Conservation (phyloP, 805 yeast species). For the Teunomyces panamensis region DNA sequence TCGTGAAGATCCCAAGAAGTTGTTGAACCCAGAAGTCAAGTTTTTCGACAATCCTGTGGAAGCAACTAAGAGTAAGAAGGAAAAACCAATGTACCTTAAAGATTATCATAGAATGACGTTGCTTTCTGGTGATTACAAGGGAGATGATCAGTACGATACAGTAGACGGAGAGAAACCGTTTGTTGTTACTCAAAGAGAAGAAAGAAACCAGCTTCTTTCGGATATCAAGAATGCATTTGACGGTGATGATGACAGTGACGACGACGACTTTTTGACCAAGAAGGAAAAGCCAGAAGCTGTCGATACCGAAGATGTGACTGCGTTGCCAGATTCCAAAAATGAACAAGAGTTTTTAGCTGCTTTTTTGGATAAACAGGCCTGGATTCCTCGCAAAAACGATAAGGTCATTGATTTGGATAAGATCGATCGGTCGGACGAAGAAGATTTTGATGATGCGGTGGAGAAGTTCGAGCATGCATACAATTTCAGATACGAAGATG, state of each 20-base stretch:
- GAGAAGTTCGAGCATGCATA: slow-evolving; percentile 90
- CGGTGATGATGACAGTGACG: slow-evolving; percentile 39
- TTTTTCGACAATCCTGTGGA: slow-evolving; percentile 69
- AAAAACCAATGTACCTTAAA: slow-evolving; percentile 80
- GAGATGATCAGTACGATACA: slow-evolving; percentile 52
- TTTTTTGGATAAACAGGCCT: slow-evolving; percentile 74
- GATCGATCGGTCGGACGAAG: slow-evolving; percentile 60
- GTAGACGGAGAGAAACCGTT: slow-evolving; percentile 64
- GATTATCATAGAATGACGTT: slow-evolving; percentile 89
- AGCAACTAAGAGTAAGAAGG: slow-evolving; percentile 25
- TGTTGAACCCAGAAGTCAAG: slow-evolving; percentile 64
- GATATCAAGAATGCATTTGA: slow-evolving; percentile 72
- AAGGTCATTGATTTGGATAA: slow-evolving; percentile 51
- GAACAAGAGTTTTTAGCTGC: slow-evolving; percentile 70
- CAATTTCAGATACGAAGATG: slow-evolving; percentile 93
- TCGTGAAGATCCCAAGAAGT: slow-evolving; percentile 58
- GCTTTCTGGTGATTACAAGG: slow-evolving; percentile 60
- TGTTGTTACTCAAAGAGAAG: slow-evolving; percentile 71
- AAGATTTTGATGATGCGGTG: slow-evolving; percentile 87
- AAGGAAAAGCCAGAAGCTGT: slow-evolving; percentile 34
- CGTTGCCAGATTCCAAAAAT: slow-evolving; percentile 62
- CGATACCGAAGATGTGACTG: slow-evolving; percentile 22
- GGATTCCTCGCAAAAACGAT: slow-evolving; percentile 78
- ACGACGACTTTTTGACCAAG: slow-evolving; percentile 54
- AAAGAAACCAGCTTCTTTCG: slow-evolving; percentile 64